Evolutionary conservation across 805 yeast genomes (phyloP).

Genomic region (Candida verbasci): DNA sequence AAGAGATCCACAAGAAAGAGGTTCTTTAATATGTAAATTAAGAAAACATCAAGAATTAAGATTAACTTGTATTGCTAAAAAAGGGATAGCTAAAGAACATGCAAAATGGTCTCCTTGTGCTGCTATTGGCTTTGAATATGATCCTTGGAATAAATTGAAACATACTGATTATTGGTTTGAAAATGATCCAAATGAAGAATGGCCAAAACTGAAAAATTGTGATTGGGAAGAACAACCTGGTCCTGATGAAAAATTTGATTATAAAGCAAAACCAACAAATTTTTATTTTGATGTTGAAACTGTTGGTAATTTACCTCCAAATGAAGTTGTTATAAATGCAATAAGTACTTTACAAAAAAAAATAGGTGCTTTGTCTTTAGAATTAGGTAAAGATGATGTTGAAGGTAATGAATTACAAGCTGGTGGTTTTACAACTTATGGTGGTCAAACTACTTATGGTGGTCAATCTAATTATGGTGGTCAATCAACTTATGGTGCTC

Average conservation of each 20-base stretch:
- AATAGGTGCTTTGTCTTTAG: conserved; percentile 80
- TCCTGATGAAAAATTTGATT: conserved; percentile 83
- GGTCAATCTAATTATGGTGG: conserved; percentile 27
- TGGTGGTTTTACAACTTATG: conserved; percentile 47
- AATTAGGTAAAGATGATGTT: conserved; percentile 47
- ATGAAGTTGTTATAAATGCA: conserved; percentile 83
- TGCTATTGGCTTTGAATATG: conserved; percentile 94
- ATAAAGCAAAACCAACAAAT: conserved; percentile 71
- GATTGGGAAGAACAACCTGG: conserved; percentile 96
- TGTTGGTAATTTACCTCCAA: conserved; percentile 82
- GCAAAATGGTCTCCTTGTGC: conserved; percentile 98
- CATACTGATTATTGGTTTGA: conserved; percentile 98
- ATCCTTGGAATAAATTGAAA: conserved; percentile 96
- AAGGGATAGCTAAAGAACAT: conserved; percentile 96
- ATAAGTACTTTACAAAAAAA: conserved; percentile 83
- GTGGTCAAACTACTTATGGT: conserved; percentile 26
- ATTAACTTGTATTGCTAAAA: conserved; percentile 90
- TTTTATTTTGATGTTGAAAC: conserved; percentile 91
- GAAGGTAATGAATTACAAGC: conserved; percentile 33
- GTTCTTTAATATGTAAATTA: conserved; percentile 87
- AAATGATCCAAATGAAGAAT: conserved; percentile 79
- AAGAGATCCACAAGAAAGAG: conserved; percentile 69
- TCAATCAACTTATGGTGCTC: conserved; percentile 11
- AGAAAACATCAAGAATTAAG: conserved; percentile 89
- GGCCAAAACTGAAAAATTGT: conserved; percentile 88